Evolutionary conservation across 2,329 filamentous ascomycete genomes (phyloP).

Genomic region (Stagonosporopsis vannaccii): DNA sequence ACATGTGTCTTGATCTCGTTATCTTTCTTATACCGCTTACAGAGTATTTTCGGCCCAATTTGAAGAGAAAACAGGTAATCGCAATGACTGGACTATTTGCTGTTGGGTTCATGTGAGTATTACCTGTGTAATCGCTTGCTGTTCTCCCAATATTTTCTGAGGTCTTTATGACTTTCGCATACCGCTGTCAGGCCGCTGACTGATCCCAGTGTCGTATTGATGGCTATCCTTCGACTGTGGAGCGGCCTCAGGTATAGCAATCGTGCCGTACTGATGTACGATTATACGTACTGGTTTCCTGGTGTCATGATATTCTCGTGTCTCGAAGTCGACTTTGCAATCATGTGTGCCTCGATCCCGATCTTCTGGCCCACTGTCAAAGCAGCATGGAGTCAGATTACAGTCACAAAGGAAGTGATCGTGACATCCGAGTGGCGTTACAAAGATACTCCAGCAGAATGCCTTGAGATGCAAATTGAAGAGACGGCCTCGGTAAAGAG

Average conservation of each 20-base stretch:
- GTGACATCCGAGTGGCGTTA: slow-evolving; percentile 34
- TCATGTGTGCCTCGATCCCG: slow-evolving; percentile 47
- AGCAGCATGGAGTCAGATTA: slow-evolving; percentile 37
- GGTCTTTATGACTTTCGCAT: neutral
- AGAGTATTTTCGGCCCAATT: slow-evolving; percentile 31
- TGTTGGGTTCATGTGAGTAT: slow-evolving; percentile 13
- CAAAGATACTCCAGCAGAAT: slow-evolving; percentile 4
- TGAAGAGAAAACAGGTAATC: slow-evolving; percentile 33
- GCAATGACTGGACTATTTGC: slow-evolving; percentile 31
- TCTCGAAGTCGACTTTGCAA: slow-evolving; percentile 46
- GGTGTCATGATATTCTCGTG: slow-evolving; percentile 37
- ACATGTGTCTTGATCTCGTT: slow-evolving; percentile 42
- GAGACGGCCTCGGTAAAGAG: slow-evolving; percentile 25
- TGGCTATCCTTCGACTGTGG: slow-evolving; percentile 42
- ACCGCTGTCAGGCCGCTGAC: slow-evolving; percentile 7
- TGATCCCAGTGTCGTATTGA: slow-evolving; percentile 33
- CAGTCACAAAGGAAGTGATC: slow-evolving; percentile 43
- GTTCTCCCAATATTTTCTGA: neutral
- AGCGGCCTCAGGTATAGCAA: slow-evolving; percentile 27
- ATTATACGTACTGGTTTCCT: slow-evolving; percentile 44
- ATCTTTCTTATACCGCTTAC: slow-evolving; percentile 40
- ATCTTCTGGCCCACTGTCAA: slow-evolving; percentile 47
- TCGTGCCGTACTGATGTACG: slow-evolving; percentile 22
- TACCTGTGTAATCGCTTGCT: neutral
- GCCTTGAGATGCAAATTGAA: slow-evolving; percentile 23